phyloP scores from a whole-genome alignment of 805 yeast species.

The Priceomyces castillae region DNA sequence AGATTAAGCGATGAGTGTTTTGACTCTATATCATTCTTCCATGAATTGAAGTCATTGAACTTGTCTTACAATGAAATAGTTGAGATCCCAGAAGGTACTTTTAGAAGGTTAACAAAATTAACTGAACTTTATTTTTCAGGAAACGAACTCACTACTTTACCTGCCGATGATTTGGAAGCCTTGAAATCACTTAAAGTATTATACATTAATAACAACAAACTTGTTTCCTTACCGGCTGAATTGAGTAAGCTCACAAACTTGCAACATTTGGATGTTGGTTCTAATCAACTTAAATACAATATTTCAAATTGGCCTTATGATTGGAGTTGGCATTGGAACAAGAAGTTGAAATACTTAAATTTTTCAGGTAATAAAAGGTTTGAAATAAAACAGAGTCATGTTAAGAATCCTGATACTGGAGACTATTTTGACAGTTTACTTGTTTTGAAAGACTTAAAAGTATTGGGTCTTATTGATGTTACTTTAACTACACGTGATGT shows the following conservation, averaged over 20 bases:
- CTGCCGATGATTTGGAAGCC: conserved; percentile 78
- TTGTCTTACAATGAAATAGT: conserved; percentile 79
- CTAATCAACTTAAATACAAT: conserved; percentile 85
- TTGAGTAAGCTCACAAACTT: conserved; percentile 63
- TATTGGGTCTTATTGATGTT: conserved; percentile 91
- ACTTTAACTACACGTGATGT: conserved; percentile 84
- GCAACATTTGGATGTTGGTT: conserved; percentile 82
- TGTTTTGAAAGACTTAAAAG: conserved; percentile 61
- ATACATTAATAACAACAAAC: conserved; percentile 77
- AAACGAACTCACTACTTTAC: conserved; percentile 70
- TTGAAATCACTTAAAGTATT: conserved; percentile 58
- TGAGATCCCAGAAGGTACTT: conserved; percentile 77
- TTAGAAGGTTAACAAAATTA: conserved; percentile 54
- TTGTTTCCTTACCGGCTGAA: conserved; percentile 87
- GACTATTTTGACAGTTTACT: conserved; percentile 68
- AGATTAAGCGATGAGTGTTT: conserved; percentile 75
- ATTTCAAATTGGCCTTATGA: conserved; percentile 93
- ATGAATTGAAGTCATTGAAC: conserved; percentile 61
- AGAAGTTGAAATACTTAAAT: conserved; percentile 71
- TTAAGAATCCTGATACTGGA: conserved; percentile 51
- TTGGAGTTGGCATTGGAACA: conserved; percentile 95
- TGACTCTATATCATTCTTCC: conserved; percentile 59
- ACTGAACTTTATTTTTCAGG: conserved; percentile 78
- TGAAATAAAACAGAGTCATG: conserved; percentile 72
- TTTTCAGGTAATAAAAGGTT: conserved; percentile 90